phyloP scores from a whole-genome alignment of 1,139 yeast species.

The Lodderomyces orthopsilosis region DNA sequence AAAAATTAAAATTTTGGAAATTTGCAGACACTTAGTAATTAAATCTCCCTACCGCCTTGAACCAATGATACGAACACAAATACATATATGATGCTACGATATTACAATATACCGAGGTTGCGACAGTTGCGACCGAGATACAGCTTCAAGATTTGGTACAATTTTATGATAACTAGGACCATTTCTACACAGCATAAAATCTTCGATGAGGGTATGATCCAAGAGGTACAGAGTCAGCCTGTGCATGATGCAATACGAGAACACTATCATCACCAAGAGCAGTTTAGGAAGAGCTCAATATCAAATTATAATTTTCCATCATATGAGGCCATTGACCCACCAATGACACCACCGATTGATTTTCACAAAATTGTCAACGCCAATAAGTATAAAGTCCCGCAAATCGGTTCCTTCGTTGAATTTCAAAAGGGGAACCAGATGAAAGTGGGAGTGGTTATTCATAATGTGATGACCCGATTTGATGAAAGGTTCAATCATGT shows the following conservation, averaged over 20 bases:
- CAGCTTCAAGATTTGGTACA: background rate
- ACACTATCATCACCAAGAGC: background rate
- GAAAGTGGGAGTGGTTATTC: constrained; percentile 36
- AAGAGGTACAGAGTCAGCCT: background rate
- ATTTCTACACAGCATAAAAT: background rate
- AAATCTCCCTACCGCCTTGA: no score
- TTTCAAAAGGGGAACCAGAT: constrained; percentile 23
- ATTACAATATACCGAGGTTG: constrained; percentile 1
- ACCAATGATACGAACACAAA: constrained; percentile 1
- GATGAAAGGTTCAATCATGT: constrained; percentile 33
- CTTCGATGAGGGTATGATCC: background rate
- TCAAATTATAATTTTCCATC: background rate
- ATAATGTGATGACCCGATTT: constrained; percentile 29
- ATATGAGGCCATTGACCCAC: background rate
- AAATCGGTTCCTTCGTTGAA: constrained; percentile 36
- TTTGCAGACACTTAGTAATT: constrained; percentile 5
- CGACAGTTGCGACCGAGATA: background rate
- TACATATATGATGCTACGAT: constrained; percentile 2
- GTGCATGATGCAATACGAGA: background rate
- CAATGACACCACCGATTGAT: constrained; percentile 6
- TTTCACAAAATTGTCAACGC: constrained; percentile 17
- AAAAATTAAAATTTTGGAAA: no score
- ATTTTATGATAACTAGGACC: background rate
- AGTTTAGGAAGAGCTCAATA: background rate
- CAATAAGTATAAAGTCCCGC: constrained; percentile 22